Conservation (phyloP, 306 rosid genomes). For the Rosa rugosa region DNA sequence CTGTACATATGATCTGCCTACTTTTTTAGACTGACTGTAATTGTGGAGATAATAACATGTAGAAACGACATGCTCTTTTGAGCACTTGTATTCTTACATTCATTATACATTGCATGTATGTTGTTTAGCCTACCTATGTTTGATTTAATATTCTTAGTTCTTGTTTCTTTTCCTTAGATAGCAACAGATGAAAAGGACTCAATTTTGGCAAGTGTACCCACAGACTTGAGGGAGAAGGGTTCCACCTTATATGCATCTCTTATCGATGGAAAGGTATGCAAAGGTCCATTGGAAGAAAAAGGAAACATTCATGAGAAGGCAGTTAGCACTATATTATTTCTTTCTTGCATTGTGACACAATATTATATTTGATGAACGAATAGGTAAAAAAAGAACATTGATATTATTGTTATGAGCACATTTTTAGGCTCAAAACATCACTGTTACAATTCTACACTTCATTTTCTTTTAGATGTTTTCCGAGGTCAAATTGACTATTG, state of each 20-base stretch:
- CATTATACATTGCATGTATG: background rate
- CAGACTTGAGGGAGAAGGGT: constrained; percentile 66
- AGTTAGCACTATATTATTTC: background rate
- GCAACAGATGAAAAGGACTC: constrained; percentile 74
- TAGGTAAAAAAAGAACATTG: background rate
- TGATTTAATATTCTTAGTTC: background rate
- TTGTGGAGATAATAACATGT: background rate
- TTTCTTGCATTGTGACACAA: background rate
- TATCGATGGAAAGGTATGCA: constrained; percentile 72
- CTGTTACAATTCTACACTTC: background rate
- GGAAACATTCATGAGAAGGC: constrained; percentile 9
- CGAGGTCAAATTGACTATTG: background rate
- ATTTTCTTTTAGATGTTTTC: background rate
- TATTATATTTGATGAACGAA: background rate
- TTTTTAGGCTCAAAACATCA: background rate
- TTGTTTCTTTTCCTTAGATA: constrained; percentile 43
- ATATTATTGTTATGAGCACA: background rate
- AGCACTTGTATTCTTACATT: background rate
- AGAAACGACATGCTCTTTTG: background rate
- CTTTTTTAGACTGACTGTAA: background rate
- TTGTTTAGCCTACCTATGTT: background rate
- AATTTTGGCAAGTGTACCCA: constrained; percentile 72
- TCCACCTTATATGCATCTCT: constrained; percentile 61
- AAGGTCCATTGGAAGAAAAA: constrained; percentile 21
- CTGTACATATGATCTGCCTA: background rate